These are phyloP conservation scores for Clonostachys sp. DNA, from an alignment of 2,329 filamentous ascomycete species.

Conservation along the genomic window DNA sequence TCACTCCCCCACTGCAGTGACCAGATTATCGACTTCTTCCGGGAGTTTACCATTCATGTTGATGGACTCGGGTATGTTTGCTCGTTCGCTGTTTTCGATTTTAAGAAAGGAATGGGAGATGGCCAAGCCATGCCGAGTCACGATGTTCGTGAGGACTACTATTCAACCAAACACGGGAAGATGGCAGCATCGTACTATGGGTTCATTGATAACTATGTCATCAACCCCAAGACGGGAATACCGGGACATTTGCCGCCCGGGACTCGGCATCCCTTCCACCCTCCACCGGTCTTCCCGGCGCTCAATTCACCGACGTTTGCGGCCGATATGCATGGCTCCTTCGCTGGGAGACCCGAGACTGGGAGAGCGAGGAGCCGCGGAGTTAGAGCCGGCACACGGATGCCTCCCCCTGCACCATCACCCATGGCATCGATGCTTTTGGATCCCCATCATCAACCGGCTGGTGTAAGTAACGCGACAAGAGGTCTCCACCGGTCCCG, in stretches of 20 bases:
- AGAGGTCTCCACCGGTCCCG: slow-evolving; percentile 43
- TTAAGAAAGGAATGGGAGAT: slow-evolving; percentile 70
- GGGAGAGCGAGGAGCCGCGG: slow-evolving; percentile 38
- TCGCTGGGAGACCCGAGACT: slow-evolving; percentile 30
- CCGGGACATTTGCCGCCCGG: slow-evolving; percentile 55
- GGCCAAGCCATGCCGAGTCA: slow-evolving; percentile 18
- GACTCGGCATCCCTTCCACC: slow-evolving; percentile 57
- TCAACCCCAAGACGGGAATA: slow-evolving; percentile 65
- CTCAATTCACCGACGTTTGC: slow-evolving; percentile 58
- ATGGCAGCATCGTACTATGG: slow-evolving; percentile 97
- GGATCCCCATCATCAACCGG: slow-evolving; percentile 69
- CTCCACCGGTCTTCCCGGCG: slow-evolving; percentile 70
- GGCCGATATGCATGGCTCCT: slow-evolving; percentile 50
- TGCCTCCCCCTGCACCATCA: slow-evolving; percentile 19
- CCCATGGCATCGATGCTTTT: slow-evolving; percentile 4
- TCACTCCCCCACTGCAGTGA: slow-evolving; percentile 86
- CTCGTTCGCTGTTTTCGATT: slow-evolving; percentile 96
- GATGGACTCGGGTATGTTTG: slow-evolving; percentile 95
- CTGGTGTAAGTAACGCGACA: slow-evolving; percentile 35
- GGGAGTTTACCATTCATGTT: slow-evolving; percentile 95
- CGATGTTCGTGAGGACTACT: slow-evolving; percentile 88
- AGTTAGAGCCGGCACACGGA: slow-evolving; percentile 16
- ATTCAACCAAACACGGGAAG: slow-evolving; percentile 91
- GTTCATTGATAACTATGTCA: slow-evolving; percentile 87
- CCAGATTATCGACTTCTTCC: slow-evolving; percentile 94